Evolutionary conservation across 108 stramenopile genomes (phyloP).

Genomic region (Craspedostauros australis): DNA sequence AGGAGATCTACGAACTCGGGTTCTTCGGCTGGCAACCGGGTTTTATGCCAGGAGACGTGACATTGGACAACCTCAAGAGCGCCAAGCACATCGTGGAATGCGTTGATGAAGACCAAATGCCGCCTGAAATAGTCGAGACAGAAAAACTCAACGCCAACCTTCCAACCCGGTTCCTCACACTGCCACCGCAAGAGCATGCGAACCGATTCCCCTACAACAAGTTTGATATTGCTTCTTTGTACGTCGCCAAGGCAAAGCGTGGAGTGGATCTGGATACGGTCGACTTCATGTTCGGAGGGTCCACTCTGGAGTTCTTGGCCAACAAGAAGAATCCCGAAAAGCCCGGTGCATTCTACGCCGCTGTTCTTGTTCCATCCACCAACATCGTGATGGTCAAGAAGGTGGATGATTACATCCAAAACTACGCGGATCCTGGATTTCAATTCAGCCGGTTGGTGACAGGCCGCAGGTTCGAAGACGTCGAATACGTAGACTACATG

Average conservation of each 20-base stretch:
- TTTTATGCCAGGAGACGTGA: neutral
- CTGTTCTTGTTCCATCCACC: constrained; percentile 1
- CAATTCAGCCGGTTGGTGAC: constrained; percentile 26
- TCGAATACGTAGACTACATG: neutral
- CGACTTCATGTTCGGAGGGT: constrained; percentile 25
- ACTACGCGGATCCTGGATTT: constrained; percentile 14
- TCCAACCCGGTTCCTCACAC: neutral
- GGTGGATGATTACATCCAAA: neutral
- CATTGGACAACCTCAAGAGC: neutral
- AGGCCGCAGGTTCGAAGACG: constrained; percentile 4
- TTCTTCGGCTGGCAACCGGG: constrained; percentile 1
- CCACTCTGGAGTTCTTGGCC: constrained; percentile 16
- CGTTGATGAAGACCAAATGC: neutral
- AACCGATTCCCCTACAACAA: neutral
- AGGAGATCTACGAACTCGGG: neutral
- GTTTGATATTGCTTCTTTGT: neutral
- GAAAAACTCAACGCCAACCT: neutral
- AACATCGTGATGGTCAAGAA: constrained; percentile 11
- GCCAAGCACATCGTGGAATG: too few relatives aligned
- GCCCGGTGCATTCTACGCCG: neutral
- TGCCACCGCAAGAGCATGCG: neutral
- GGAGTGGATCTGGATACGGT: neutral
- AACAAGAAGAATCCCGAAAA: neutral
- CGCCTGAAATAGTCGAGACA: neutral
- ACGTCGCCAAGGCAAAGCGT: neutral